Conservation (phyloP, 768 basidiomycete species). For the Hygrocybe coccinea region DNA sequence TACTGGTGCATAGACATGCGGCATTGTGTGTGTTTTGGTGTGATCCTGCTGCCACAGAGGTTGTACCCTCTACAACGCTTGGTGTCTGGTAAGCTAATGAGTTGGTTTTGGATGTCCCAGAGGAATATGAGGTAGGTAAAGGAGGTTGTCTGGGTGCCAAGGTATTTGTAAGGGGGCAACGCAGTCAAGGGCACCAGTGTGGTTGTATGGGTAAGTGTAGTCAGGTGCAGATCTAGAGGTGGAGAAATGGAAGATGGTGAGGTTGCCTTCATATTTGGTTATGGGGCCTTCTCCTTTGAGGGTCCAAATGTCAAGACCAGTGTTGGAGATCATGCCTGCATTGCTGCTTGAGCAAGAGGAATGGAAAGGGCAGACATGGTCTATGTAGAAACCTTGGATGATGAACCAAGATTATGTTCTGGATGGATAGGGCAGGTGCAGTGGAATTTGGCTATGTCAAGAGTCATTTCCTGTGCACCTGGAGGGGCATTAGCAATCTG, state of each 20-base stretch:
- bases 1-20: too few species aligned
- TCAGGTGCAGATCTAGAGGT: neutral
- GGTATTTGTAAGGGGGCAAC: constrained; percentile 18
- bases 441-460: constrained; percentile 28
- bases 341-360: constrained; percentile 20
- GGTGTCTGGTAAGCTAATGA: too few species aligned
- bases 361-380: constrained; percentile 23
- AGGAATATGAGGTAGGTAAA: too few species aligned
- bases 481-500: constrained; percentile 23
- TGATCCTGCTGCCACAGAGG: too few species aligned
- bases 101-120: too few species aligned
- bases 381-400: constrained; percentile 20
- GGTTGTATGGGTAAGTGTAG: neutral
- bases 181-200: neutral
- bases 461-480: constrained; percentile 25
- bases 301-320: constrained; percentile 21
- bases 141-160: too few species aligned
- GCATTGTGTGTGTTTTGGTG: too few species aligned
- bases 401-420: constrained; percentile 21
- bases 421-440: constrained; percentile 25
- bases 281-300: constrained; percentile 11
- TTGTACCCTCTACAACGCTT: too few species aligned
- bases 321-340: constrained; percentile 23
- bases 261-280: constrained; percentile 29
- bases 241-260: constrained; percentile 24